Evolutionary conservation across 176 grass and related monocot genomes (phyloP), one percentile per base, ranked within the genome.

Genomic region (Oryza officinalis): DNA sequence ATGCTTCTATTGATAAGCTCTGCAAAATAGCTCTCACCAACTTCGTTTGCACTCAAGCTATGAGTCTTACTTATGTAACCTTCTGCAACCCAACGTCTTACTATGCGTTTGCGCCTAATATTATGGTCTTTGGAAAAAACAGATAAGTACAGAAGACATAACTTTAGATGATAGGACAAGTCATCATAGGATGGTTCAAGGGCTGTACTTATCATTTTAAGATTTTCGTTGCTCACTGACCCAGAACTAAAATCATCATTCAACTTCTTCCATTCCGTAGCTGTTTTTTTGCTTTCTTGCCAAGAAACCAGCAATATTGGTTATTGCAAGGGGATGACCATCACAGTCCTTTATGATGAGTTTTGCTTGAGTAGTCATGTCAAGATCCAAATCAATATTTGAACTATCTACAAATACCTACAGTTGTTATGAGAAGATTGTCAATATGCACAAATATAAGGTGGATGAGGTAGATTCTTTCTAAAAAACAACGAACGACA

Each of bases 241-340:
- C 50, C 18, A 22, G 1, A 5, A 57, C 50, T 27, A 4, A 88
- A n/a, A 9, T 38, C 9, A 1, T 72, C 64, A 69, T 72, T 22
- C 30, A 88, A 0, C 3, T 20, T 65, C 63, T 65, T n/a, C 86
- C 86, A 88, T 59, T 67, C 73, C 26, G 0, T 25, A 22, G 50
- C 78, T 13, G 17, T 88, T 64, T 72, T 72, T 71, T 4, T 26
- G 50, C 49, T 78, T 79, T 5, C 17, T 65, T 0, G 67, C 64
- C 0, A 88, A 20, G 27, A 73, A 40, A 23, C 81, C 74, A 9
- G 26, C 81, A 26, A 88, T 67, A 26, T 15, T 79, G 20, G 74
- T 67, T 31, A 88, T 84, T 31, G 87, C 87, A 18, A 88, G 38
- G 18, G 87, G 87, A 20, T 80, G 32, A 1, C 81, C 65, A 35